Percentiles rank a stretch among this genome's conserved stretches.
These are phyloP conservation scores for Blastobotrys parvus DNA, from an alignment of 805 yeast genomes.

Conservation along the genomic window DNA sequence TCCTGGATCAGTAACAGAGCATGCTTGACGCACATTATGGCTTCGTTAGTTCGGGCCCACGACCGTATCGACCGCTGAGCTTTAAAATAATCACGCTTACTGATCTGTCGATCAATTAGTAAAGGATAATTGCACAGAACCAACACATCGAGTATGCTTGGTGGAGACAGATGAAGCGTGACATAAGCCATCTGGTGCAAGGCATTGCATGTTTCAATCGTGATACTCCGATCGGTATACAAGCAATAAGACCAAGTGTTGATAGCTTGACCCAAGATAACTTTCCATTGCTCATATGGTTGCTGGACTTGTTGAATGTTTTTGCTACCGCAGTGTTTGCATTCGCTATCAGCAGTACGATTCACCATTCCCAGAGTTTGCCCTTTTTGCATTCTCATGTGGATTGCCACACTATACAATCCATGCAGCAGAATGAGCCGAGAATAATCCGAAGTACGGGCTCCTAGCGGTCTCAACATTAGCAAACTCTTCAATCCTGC, in stretches of 20 bases:
- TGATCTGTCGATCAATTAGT: slow-evolving; percentile 11
- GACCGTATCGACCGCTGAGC: slow-evolving; percentile 17
- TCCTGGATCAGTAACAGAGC: slow-evolving; percentile 22
- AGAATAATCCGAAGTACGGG: slow-evolving; percentile 17
- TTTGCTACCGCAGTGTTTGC: slow-evolving; percentile 8
- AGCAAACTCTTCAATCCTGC: slow-evolving; percentile 17
- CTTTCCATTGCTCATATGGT: slow-evolving; percentile 15
- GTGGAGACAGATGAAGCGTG: slow-evolving; percentile 17
- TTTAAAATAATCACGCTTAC: slow-evolving; percentile 13
- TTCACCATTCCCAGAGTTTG: slow-evolving; percentile 17
- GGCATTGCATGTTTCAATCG: slow-evolving; percentile 20
- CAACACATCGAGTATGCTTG: slow-evolving; percentile 20
- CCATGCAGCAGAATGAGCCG: slow-evolving; percentile 22
- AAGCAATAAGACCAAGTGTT: slow-evolving; percentile 23
- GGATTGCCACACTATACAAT: slow-evolving; percentile 20
- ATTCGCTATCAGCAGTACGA: slow-evolving; percentile 4
- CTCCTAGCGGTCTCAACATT: slow-evolving; percentile 16
- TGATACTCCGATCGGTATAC: slow-evolving; percentile 17
- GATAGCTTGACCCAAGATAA: slow-evolving; percentile 18
- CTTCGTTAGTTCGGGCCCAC: slow-evolving; percentile 21
- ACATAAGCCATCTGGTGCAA: slow-evolving; percentile 19
- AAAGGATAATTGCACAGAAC: slow-evolving; percentile 21
- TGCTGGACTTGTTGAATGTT: slow-evolving; percentile 1
- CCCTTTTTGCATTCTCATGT: slow-evolving; percentile 18
- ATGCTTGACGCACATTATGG: slow-evolving; percentile 16